Percentiles rank a stretch among this genome's conserved stretches.
Evolutionary conservation across 1,139 yeast species (phyloP).

Genomic region (Sugiyamaella paludigena): DNA sequence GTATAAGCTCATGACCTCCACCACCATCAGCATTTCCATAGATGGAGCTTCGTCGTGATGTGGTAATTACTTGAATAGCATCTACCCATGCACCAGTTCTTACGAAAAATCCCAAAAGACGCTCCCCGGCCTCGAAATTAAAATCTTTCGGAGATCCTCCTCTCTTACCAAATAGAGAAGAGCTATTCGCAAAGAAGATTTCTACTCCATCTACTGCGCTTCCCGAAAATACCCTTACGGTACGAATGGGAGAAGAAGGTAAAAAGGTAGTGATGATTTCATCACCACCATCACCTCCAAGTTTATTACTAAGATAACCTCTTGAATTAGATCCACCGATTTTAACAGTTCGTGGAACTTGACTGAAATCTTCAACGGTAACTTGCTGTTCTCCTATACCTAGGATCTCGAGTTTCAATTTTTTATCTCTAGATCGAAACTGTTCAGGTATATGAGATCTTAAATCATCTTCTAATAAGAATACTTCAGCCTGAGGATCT

Average conservation of each 20-base stretch:
- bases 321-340: constrained; percentile 15
- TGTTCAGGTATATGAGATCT: constrained; percentile 45
- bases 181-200: constrained; percentile 31
- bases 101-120: constrained; percentile 56
- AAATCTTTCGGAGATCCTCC: constrained; percentile 60
- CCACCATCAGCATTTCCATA: constrained; percentile 75
- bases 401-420: constrained; percentile 45
- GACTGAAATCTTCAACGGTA: constrained; percentile 33
- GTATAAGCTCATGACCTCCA: constrained; percentile 51
- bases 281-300: constrained; percentile 30
- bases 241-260: constrained; percentile 33
- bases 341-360: constrained; percentile 17
- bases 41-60: constrained; percentile 39
- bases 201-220: constrained; percentile 76
- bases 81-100: constrained; percentile 89
- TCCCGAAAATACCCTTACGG: constrained; percentile 61
- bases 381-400: constrained; percentile 36
- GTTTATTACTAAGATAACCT: constrained; percentile 24
- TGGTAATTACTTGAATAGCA: constrained; percentile 67
- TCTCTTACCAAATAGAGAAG: constrained; percentile 58
- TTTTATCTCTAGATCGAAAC: constrained; percentile 38
- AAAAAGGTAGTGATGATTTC: constrained; percentile 24
- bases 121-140: constrained; percentile 54
- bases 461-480: constrained; percentile 49
- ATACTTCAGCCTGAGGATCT: constrained; percentile 57